phyloP scores from a whole-genome alignment of 805 yeast genomes.

The Ogataea ganodermae region DNA sequence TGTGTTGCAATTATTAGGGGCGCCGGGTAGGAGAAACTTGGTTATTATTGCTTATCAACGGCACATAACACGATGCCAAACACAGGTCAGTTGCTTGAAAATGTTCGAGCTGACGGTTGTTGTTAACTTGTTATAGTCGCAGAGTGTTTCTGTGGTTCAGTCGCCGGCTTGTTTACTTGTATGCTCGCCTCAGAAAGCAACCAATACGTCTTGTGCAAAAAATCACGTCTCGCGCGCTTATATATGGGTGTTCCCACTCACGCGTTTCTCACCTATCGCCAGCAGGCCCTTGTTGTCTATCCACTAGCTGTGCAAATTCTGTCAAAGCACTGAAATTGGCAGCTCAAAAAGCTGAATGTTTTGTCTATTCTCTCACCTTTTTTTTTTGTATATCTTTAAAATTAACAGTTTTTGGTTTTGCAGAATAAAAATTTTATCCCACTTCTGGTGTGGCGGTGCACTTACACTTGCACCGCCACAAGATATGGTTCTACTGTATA shows the following conservation, averaged over 20 bases:
- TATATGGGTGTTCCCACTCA: conserved; percentile 3
- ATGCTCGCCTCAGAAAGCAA: conserved; percentile 2
- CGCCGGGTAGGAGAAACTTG: not conserved
- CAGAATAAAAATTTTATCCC: conserved; percentile 15
- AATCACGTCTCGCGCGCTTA: conserved; percentile 1
- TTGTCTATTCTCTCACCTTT: not conserved
- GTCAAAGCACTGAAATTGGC: not conserved
- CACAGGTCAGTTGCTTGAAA: not conserved
- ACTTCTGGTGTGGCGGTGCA: conserved; percentile 7
- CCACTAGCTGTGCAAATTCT: not conserved
- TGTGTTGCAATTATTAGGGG: not conserved
- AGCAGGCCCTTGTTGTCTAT: not conserved
- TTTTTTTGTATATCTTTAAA: conserved; percentile 1
- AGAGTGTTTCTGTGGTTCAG: not conserved
- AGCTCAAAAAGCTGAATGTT: not conserved
- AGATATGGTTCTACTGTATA: not conserved
- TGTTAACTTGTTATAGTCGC: too few species aligned
- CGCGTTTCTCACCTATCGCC: conserved; percentile 1
- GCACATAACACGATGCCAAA: not conserved
- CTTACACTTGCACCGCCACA: not conserved
- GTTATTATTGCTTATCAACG: not conserved
- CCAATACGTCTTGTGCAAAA: not conserved
- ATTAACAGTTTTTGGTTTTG: conserved; percentile 1
- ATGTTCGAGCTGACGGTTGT: not conserved
- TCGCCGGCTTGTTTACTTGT: not conserved